Evolutionary conservation across 202 grass and related monocot genomes (phyloP).

Genomic region (Bolboschoenoplectus hybrid): DNA sequence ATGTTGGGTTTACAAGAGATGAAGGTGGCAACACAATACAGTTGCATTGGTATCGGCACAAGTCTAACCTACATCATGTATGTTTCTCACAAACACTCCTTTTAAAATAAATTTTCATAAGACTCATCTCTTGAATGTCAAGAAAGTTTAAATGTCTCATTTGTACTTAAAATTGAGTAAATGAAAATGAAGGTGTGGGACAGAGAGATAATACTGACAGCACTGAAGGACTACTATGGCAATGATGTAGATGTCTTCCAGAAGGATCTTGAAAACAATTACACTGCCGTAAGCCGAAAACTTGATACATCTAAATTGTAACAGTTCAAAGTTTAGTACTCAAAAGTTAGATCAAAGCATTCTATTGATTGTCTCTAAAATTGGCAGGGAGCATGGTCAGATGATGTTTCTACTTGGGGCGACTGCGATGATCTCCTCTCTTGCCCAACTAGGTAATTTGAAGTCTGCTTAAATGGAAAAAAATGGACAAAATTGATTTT

Average conservation of each 20-base stretch:
- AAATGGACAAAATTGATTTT: not conserved
- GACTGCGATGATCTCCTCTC: constrained; percentile 66
- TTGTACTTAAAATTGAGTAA: not conserved
- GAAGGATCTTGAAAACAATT: constrained; percentile 60
- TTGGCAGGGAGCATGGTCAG: constrained; percentile 56
- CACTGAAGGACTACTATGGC: constrained; percentile 56
- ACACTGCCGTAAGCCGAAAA: constrained; percentile 55
- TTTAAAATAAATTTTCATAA: not conserved
- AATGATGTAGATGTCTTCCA: constrained; percentile 67
- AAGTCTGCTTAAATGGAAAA: not conserved
- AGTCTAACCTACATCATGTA: constrained; percentile 87
- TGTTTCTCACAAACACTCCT: constrained; percentile 4
- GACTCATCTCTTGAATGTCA: not conserved
- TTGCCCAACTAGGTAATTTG: constrained; percentile 64
- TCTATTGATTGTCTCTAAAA: not conserved
- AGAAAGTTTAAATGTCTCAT: not conserved
- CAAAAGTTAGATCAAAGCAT: not conserved
- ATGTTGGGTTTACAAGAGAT: constrained; percentile 83
- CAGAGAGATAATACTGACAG: constrained; percentile 82
- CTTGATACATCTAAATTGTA: constrained; percentile 7
- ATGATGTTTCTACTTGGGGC: constrained; percentile 64
- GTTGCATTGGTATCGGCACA: constrained; percentile 73
- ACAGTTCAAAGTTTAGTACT: constrained; percentile 4
- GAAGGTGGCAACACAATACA: constrained; percentile 75
- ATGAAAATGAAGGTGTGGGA: constrained; percentile 71